Conservation (phyloP, 257 asterid species). For the Nicotiana undulata region DNA sequence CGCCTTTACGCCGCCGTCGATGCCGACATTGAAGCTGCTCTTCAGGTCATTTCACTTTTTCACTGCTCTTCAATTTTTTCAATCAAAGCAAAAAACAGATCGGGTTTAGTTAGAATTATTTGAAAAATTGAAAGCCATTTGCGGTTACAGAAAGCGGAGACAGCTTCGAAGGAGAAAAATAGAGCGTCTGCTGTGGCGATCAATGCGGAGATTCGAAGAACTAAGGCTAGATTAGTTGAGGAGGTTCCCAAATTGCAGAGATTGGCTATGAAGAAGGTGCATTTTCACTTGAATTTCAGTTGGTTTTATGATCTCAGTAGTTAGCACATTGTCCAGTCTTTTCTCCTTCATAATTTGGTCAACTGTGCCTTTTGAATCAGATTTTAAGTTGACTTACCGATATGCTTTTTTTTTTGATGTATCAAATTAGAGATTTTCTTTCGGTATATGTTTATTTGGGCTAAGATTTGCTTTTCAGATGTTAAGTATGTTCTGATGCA, state of each 20-base stretch:
- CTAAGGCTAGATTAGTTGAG: constrained; percentile 70
- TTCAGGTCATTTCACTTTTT: constrained; percentile 32
- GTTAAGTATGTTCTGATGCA: no score
- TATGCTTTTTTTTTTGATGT: no score
- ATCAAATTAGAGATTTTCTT: no score
- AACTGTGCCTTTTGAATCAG: no score
- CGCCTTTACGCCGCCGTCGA: constrained; percentile 75
- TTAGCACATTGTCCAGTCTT: not conserved
- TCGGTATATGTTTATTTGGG: no score
- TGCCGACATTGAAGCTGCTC: constrained; percentile 77
- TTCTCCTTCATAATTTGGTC: no score
- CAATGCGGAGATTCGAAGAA: constrained; percentile 86
- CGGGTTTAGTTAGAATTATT: no score
- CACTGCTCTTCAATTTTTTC: not conserved
- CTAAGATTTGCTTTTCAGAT: no score
- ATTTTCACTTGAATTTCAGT: not conserved
- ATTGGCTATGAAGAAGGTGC: constrained; percentile 73
- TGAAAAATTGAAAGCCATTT: not conserved
- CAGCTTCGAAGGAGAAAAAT: constrained; percentile 60
- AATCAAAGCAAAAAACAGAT: not conserved
- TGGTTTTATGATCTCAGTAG: not conserved
- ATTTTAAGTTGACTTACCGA: no score
- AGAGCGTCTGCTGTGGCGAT: constrained; percentile 83
- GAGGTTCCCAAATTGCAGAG: constrained; percentile 88
- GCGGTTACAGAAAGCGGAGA: constrained; percentile 64